These are phyloP conservation scores for Odontarrhena argentea DNA, from an alignment of 345 rosid species.

Conservation along the genomic window DNA sequence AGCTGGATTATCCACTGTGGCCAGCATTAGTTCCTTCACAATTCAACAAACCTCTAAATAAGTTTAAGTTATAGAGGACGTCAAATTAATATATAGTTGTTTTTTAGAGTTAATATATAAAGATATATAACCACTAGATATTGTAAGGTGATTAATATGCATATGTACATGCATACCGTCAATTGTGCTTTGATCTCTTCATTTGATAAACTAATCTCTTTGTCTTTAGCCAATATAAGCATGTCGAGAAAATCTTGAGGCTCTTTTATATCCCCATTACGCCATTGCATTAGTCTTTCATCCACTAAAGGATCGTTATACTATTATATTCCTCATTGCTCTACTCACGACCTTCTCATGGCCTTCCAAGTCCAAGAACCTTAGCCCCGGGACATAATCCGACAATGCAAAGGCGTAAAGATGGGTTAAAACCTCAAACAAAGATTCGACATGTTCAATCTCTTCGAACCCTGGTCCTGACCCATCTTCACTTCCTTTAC, in stretches of 20 bases:
- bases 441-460: slow-evolving; percentile 48
- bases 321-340: slow-evolving; percentile 35
- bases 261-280: slow-evolving; percentile 27
- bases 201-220: slow-evolving; percentile 39
- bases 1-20: slow-evolving; percentile 59
- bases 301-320: slow-evolving; percentile 56
- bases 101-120: too few species aligned
- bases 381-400: slow-evolving; percentile 52
- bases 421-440: slow-evolving; percentile 44
- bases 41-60: too few species aligned
- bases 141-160: neutral
- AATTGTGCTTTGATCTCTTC: slow-evolving; percentile 62
- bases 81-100: too few species aligned
- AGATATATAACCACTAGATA: too few species aligned
- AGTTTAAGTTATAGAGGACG: too few species aligned
- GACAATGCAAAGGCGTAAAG: slow-evolving; percentile 51
- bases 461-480: slow-evolving; percentile 56
- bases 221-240: slow-evolving; percentile 40
- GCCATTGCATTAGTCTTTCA: slow-evolving; percentile 52
- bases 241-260: slow-evolving; percentile 52
- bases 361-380: slow-evolving; percentile 55
- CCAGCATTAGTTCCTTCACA: slow-evolving; percentile 51
- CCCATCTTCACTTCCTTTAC: slow-evolving; percentile 40
- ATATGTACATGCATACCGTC: slow-evolving; percentile 42
- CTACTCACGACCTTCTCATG: slow-evolving; percentile 47